Evolutionary conservation across 2,329 filamentous ascomycete genomes (phyloP).

Genomic region (Graphiopsis chlorocephala): DNA sequence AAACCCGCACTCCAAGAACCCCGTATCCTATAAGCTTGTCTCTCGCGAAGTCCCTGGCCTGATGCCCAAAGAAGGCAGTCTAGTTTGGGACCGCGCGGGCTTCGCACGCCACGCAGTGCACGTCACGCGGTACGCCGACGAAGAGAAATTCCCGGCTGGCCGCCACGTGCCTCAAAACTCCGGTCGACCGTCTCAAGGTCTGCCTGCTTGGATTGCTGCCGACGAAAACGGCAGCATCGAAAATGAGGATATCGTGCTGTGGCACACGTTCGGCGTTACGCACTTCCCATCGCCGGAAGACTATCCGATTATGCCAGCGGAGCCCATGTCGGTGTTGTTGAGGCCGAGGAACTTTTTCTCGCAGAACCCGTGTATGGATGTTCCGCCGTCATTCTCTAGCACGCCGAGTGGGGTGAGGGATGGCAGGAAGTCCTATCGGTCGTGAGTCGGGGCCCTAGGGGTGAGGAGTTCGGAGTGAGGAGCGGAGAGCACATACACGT

Average conservation of each 20-base stretch:
- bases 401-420: constrained; percentile 10
- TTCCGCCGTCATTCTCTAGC: constrained; percentile 34
- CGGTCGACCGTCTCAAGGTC: constrained; percentile 65
- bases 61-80: constrained; percentile 69
- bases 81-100: constrained; percentile 81
- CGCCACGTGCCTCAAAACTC: constrained; percentile 82
- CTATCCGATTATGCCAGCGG: constrained; percentile 84
- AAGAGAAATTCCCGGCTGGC: constrained; percentile 76
- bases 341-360: constrained; percentile 52
- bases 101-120: constrained; percentile 80
- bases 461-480: background rate
- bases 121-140: constrained; percentile 76
- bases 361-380: constrained; percentile 51
- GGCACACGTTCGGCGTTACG: constrained; percentile 86
- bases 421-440: constrained; percentile 9
- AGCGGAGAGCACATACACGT: no score
- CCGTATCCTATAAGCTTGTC: constrained; percentile 74
- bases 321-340: constrained; percentile 50
- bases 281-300: constrained; percentile 86
- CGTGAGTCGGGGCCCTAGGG: background rate
- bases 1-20: constrained; percentile 81
- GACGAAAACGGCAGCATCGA: constrained; percentile 49
- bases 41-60: constrained; percentile 64
- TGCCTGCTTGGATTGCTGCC: constrained; percentile 67
- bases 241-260: constrained; percentile 79